phyloP scores from a whole-genome alignment of 2,329 filamentous ascomycete genomes.

The Capronia americana region DNA sequence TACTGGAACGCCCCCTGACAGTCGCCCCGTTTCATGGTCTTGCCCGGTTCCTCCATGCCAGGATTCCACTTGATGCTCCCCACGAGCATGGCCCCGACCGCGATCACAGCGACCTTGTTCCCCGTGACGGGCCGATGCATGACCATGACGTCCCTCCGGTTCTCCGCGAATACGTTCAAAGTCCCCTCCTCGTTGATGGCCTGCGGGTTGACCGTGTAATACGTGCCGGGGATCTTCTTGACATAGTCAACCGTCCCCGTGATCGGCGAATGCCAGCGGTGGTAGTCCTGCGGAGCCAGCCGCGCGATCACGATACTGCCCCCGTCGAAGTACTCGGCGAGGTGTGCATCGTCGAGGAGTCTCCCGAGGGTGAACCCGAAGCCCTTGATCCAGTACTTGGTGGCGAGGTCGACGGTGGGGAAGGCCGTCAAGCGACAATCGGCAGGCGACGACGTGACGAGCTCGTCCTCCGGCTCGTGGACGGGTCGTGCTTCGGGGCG shows the following conservation, averaged over 20 bases:
- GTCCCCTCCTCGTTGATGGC: constrained; percentile 50
- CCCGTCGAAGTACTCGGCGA: constrained; percentile 46
- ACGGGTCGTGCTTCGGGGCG: constrained; percentile 47
- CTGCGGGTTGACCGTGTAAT: constrained; percentile 54
- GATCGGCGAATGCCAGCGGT: constrained; percentile 50
- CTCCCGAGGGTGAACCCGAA: constrained; percentile 47
- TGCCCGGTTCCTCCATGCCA: constrained; percentile 44
- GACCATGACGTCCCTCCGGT: constrained; percentile 50
- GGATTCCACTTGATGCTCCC: constrained; percentile 51
- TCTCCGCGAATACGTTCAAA: constrained; percentile 54
- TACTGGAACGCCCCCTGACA: constrained; percentile 52
- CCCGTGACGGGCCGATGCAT: constrained; percentile 43
- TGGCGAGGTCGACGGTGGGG: constrained; percentile 48
- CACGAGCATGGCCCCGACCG: constrained; percentile 54
- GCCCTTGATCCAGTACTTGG: constrained; percentile 54
- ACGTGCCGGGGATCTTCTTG: constrained; percentile 48
- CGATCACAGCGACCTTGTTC: constrained; percentile 46
- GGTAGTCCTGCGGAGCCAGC: constrained; percentile 53
- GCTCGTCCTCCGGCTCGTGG: constrained; percentile 45
- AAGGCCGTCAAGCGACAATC: constrained; percentile 51
- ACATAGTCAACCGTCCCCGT: constrained; percentile 45
- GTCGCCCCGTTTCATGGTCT: constrained; percentile 47
- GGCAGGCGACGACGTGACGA: constrained; percentile 47
- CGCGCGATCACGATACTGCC: constrained; percentile 50
- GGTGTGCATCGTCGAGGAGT: constrained; percentile 41